Evolutionary conservation across 352 stramenopile species (phyloP).

Genomic region (Phytophthora vignae): DNA sequence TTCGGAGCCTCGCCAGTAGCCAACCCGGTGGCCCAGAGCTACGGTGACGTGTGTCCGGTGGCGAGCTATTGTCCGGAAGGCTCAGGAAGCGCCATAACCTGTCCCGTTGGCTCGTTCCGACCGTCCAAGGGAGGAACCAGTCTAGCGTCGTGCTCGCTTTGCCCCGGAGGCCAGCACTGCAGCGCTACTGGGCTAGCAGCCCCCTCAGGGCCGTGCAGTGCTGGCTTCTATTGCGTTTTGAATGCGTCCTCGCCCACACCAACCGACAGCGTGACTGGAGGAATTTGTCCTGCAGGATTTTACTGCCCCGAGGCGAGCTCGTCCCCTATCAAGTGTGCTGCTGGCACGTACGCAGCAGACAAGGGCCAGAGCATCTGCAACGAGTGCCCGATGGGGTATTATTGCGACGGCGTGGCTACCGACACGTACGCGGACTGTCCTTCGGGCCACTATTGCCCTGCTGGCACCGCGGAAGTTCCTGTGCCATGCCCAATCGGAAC

Average conservation of each 20-base stretch:
- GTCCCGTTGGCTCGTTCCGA: constrained; percentile 70
- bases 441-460: constrained; percentile 56
- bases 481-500: constrained; percentile 74
- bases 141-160: constrained; percentile 70
- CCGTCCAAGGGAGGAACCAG: constrained; percentile 54
- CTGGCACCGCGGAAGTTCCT: constrained; percentile 44
- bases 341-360: constrained; percentile 46
- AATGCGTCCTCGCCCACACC: constrained; percentile 55
- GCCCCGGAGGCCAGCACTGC: constrained; percentile 68
- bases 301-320: constrained; percentile 66
- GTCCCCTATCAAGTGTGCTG: constrained; percentile 52
- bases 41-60: constrained; percentile 67
- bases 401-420: constrained; percentile 64
- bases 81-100: constrained; percentile 59
- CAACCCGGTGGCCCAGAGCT: constrained; percentile 59
- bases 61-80: constrained; percentile 82
- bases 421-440: constrained; percentile 55
- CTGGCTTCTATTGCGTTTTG: constrained; percentile 87
- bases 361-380: constrained; percentile 44
- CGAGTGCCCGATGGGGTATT: constrained; percentile 69
- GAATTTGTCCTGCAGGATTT: constrained; percentile 61
- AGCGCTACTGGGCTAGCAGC: constrained; percentile 48
- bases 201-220: constrained; percentile 64
- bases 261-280: constrained; percentile 50
- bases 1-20: constrained; percentile 56